phyloP scores from a whole-genome alignment of 768 basidiomycete species.

The Mycena capillaripes region DNA sequence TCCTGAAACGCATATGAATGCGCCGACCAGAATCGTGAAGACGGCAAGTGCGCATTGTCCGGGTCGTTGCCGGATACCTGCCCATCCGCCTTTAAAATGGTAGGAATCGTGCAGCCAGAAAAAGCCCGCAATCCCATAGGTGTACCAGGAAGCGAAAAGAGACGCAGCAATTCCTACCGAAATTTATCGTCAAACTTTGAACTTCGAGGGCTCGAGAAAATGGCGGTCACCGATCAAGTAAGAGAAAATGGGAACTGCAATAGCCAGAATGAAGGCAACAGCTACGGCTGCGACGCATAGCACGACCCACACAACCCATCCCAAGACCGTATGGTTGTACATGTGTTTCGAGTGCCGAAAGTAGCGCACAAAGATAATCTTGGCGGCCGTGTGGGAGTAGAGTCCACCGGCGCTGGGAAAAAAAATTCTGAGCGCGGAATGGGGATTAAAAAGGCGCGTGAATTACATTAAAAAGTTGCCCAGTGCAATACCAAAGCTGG shows the following conservation, averaged over 20 bases:
- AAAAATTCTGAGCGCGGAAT: not conserved
- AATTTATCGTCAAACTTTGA: not conserved
- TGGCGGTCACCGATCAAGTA: slow-evolving; percentile 54
- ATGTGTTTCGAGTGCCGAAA: slow-evolving; percentile 64
- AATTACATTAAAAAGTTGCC: slow-evolving; percentile 64
- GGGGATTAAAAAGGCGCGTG: slow-evolving; percentile 18
- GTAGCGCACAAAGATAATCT: slow-evolving; percentile 65
- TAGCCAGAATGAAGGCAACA: slow-evolving; percentile 61
- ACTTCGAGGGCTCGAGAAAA: not conserved
- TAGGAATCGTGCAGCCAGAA: slow-evolving; percentile 68
- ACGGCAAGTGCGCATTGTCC: slow-evolving; percentile 53
- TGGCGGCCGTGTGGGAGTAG: slow-evolving; percentile 67
- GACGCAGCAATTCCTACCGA: slow-evolving; percentile 58
- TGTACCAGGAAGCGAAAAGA: slow-evolving; percentile 72
- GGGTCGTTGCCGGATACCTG: slow-evolving; percentile 49
- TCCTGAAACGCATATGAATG: slow-evolving; percentile 67
- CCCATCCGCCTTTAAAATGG: slow-evolving; percentile 54
- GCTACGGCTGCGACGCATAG: slow-evolving; percentile 58
- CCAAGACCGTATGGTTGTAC: slow-evolving; percentile 63
- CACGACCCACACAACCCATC: slow-evolving; percentile 62
- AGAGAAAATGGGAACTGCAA: slow-evolving; percentile 69
- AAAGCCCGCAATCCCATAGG: slow-evolving; percentile 66
- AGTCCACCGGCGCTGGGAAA: slow-evolving; percentile 56
- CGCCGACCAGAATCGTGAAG: slow-evolving; percentile 61
- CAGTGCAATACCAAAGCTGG: slow-evolving; percentile 62